Evolutionary conservation across 2,329 filamentous ascomycete genomes (phyloP).

Genomic region (Diatrype stigma): DNA sequence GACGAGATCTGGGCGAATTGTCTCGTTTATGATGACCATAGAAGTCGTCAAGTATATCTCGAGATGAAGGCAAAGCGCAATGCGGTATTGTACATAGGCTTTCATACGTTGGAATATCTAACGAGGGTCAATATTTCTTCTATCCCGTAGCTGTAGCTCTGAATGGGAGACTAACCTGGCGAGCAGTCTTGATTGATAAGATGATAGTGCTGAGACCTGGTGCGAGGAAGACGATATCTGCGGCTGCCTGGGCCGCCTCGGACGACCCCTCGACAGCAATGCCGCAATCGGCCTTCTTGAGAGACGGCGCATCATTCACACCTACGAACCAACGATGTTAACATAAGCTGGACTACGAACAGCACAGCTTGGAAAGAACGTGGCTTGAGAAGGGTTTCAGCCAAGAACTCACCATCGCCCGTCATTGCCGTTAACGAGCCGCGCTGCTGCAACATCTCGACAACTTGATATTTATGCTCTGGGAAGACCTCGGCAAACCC

Average conservation of each 20-base stretch:
- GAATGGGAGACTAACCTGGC: conserved; percentile 32
- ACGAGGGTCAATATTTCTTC: conserved; percentile 4
- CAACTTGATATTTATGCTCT: conserved; percentile 73
- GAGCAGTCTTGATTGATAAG: conserved; percentile 68
- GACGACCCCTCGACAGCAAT: conserved; percentile 70
- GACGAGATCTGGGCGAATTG: conserved; percentile 66
- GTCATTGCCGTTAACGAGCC: conserved; percentile 73
- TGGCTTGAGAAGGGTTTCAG: too few species aligned
- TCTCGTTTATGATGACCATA: conserved; percentile 78
- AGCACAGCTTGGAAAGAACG: neutral
- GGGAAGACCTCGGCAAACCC: conserved; percentile 73
- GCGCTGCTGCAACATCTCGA: conserved; percentile 71
- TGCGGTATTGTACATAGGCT: conserved; percentile 73
- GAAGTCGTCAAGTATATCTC: conserved; percentile 74
- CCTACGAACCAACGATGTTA: conserved; percentile 25
- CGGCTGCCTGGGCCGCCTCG: conserved; percentile 67
- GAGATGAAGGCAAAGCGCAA: conserved; percentile 68
- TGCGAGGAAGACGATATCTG: conserved; percentile 71
- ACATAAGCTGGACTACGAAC: conserved; percentile 2
- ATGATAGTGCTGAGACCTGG: conserved; percentile 69
- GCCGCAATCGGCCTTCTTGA: conserved; percentile 72
- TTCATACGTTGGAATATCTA: conserved; percentile 77
- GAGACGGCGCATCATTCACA: conserved; percentile 70
- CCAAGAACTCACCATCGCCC: conserved; percentile 49
- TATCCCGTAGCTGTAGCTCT: too few species aligned